A percentile compares a stretch with the other conserved stretches of the same genome.
Evolutionary conservation across 1,284 basidiomycete species (phyloP).

Genomic region (Austroboletus novae-zelandiae): DNA sequence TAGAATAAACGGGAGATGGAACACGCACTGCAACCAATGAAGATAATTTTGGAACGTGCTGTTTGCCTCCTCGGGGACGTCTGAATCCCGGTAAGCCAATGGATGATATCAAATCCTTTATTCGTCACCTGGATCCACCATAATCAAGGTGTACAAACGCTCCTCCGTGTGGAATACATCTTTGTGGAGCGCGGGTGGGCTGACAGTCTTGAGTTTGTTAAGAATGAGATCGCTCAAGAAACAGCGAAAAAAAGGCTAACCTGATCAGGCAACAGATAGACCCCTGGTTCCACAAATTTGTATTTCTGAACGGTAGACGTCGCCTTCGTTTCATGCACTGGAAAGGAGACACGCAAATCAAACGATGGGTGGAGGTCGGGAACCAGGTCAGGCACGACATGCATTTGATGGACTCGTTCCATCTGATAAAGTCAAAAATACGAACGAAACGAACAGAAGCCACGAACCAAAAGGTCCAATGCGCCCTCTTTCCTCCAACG

Average conservation of each 20-base stretch:
- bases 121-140: conserved; percentile 76
- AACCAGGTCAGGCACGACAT: conserved; percentile 85
- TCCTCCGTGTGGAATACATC: conserved; percentile 80
- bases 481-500: conserved; percentile 83
- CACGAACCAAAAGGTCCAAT: conserved; percentile 78
- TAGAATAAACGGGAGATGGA: neutral
- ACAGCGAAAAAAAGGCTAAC: conserved; percentile 34
- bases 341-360: conserved; percentile 68
- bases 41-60: conserved; percentile 71
- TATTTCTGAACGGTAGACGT: conserved; percentile 38
- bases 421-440: conserved; percentile 52
- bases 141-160: conserved; percentile 83
- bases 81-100: conserved; percentile 36
- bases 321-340: conserved; percentile 29
- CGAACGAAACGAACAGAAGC: neutral
- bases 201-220: conserved; percentile 48
- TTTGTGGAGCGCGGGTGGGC: conserved; percentile 62
- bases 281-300: conserved; percentile 69
- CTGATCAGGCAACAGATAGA: conserved; percentile 62
- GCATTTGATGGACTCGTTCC: conserved; percentile 89
- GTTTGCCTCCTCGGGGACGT: conserved; percentile 73
- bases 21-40: conserved; percentile 82
- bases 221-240: conserved; percentile 1
- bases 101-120: neutral
- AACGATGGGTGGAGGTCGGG: conserved; percentile 70